Conservation (phyloP, 208 protist genomes). For the Leishmania major region DNA sequence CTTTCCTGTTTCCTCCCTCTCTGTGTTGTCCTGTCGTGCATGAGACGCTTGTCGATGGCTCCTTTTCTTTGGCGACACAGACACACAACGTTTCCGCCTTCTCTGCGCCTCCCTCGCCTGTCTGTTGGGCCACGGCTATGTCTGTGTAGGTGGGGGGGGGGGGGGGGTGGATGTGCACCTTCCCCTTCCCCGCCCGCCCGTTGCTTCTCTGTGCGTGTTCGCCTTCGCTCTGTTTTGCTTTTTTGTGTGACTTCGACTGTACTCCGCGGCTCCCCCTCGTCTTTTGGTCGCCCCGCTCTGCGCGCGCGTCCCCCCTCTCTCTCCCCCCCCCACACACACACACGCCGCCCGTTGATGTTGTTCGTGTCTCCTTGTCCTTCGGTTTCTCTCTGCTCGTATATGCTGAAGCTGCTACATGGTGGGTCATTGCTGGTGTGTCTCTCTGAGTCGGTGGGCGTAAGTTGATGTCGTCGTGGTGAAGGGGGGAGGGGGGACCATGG, state of each 20-base stretch:
- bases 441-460: neutral
- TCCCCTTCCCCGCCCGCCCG: too few relatives aligned
- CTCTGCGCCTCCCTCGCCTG: too few relatives aligned
- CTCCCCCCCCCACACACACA: neutral
- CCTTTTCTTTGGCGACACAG: too few relatives aligned
- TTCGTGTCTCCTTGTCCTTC: neutral
- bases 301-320: neutral
- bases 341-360: neutral
- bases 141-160: neutral
- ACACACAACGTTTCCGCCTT: too few relatives aligned
- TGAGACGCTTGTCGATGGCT: neutral
- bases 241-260: neutral
- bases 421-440: neutral
- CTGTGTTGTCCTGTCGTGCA: neutral
- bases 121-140: too few relatives aligned
- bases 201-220: too few relatives aligned
- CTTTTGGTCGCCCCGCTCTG: neutral
- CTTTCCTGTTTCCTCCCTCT: neutral
- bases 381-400: neutral
- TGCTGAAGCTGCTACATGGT: neutral
- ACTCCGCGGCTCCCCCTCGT: neutral
- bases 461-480: neutral
- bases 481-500: neutral
- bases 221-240: too few relatives aligned
- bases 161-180: neutral